These are phyloP conservation scores for Papiliotrema terrestris DNA, from an alignment of 1,284 basidiomycete genomes.

Conservation along the genomic window DNA sequence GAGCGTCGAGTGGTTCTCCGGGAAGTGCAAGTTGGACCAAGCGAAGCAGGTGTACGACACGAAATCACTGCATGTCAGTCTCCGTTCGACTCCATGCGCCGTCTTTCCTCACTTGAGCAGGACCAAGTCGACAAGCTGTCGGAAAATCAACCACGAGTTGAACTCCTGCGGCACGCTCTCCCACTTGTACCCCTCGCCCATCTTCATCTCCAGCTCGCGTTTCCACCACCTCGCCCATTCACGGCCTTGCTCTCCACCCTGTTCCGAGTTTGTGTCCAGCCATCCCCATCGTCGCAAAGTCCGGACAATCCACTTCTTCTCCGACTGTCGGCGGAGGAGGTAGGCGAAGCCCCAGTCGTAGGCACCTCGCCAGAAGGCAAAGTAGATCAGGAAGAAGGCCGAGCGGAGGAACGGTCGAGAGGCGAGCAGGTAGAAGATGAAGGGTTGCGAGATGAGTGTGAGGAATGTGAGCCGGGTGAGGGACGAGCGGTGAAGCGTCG, in stretches of 20 bases:
- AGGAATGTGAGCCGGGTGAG: slow-evolving; percentile 82
- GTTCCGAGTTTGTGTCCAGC: slow-evolving; percentile 61
- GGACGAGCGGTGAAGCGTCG: slow-evolving; percentile 86
- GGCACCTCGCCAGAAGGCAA: slow-evolving; percentile 86
- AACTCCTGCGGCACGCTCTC: slow-evolving; percentile 59
- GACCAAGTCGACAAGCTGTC: slow-evolving; percentile 83
- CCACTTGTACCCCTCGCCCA: slow-evolving; percentile 88
- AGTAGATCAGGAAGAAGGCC: slow-evolving; percentile 53
- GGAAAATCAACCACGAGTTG: slow-evolving; percentile 51
- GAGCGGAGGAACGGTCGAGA: slow-evolving; percentile 52
- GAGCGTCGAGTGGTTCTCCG: slow-evolving; percentile 65
- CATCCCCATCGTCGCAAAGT: slow-evolving; percentile 76
- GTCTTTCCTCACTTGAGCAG: slow-evolving; percentile 74
- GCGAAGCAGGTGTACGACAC: slow-evolving; percentile 94
- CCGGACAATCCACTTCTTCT: slow-evolving; percentile 86
- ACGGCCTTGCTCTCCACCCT: slow-evolving; percentile 56
- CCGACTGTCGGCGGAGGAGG: slow-evolving; percentile 90
- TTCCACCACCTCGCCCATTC: slow-evolving; percentile 74
- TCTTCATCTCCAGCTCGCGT: slow-evolving; percentile 81
- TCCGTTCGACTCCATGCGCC: no score
- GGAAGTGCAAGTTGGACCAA: slow-evolving; percentile 81
- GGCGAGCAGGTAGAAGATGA: slow-evolving; percentile 68
- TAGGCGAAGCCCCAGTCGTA: slow-evolving; percentile 94
- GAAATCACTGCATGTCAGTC: slow-evolving; percentile 66
- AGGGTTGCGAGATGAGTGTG: slow-evolving; percentile 71